Conservation (phyloP, 805 yeast genomes). For the Yarrowia alimentaria region DNA sequence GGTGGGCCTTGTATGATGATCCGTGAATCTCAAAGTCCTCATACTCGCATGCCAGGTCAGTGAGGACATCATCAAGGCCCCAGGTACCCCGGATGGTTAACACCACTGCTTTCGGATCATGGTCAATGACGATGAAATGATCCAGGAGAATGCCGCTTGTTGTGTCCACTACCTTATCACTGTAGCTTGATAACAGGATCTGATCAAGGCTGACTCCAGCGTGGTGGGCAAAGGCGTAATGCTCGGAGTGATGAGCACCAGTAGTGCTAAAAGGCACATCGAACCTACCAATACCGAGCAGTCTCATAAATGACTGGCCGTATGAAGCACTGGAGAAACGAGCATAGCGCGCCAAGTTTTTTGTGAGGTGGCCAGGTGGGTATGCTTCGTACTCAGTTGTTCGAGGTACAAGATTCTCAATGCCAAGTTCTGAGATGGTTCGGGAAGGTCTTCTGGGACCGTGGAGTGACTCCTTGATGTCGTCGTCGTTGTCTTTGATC, state of each 20-base stretch:
- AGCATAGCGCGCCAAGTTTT: conserved; percentile 38
- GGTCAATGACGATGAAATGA: conserved; percentile 39
- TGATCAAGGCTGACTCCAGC: conserved; percentile 37
- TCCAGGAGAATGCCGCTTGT: conserved; percentile 38
- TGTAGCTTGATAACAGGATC: conserved; percentile 38
- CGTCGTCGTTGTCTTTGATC: neutral
- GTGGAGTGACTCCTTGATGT: conserved; percentile 26
- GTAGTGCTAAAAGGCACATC: conserved; percentile 33
- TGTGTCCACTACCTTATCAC: conserved; percentile 34
- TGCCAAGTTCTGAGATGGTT: neutral
- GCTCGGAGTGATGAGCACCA: conserved; percentile 37
- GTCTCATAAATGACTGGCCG: conserved; percentile 40
- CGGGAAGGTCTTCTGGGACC: neutral
- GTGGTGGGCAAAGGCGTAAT: conserved; percentile 39
- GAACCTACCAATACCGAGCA: conserved; percentile 36
- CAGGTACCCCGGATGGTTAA: conserved; percentile 40
- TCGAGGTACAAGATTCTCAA: conserved; percentile 15
- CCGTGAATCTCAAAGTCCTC: conserved; percentile 38
- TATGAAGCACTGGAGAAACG: conserved; percentile 41
- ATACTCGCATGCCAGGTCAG: conserved; percentile 40
- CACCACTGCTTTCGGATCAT: conserved; percentile 38
- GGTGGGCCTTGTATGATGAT: conserved; percentile 36
- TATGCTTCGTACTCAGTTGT: conserved; percentile 30
- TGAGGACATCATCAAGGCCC: conserved; percentile 39
- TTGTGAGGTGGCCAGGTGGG: conserved; percentile 36